Percentiles rank a stretch among this genome's conserved stretches.
phyloP scores from a whole-genome alignment of 805 yeast species.

The Barnettozyma botsteinii region DNA sequence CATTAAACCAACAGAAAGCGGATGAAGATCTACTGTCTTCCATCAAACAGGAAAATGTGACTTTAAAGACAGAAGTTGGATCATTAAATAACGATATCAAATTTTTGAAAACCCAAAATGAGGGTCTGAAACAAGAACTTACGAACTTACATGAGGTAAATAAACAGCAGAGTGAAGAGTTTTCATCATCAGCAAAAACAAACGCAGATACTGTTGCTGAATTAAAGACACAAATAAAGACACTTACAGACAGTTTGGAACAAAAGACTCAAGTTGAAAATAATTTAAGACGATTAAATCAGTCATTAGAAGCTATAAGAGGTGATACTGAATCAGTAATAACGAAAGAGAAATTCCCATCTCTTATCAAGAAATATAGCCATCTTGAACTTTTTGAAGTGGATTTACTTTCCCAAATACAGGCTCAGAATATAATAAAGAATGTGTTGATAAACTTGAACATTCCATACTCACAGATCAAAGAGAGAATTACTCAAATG shows the following conservation, averaged over 20 bases:
- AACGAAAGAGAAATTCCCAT: slow-evolving; percentile 24
- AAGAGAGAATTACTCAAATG: slow-evolving; percentile 24
- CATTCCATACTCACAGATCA: slow-evolving; percentile 28
- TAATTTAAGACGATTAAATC: neutral
- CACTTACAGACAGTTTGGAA: too few species aligned
- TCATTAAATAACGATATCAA: neutral
- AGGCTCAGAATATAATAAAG: slow-evolving; percentile 32
- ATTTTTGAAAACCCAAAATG: neutral
- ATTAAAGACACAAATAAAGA: slow-evolving; percentile 6
- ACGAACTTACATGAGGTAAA: too few species aligned
- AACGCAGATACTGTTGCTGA: too few species aligned
- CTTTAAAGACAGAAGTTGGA: neutral
- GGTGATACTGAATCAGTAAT: slow-evolving; percentile 25
- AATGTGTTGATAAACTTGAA: slow-evolving; percentile 28
- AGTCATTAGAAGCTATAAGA: slow-evolving; percentile 4
- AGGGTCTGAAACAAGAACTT: too few species aligned
- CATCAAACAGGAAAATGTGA: neutral
- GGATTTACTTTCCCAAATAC: slow-evolving; percentile 25
- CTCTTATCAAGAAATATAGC: slow-evolving; percentile 19
- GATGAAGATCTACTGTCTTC: neutral
- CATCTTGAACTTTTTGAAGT: slow-evolving; percentile 24
- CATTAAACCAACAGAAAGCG: neutral
- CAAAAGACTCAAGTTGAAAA: slow-evolving; percentile 4
- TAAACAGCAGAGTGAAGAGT: too few species aligned
- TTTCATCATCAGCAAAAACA: too few species aligned